Evolutionary conservation across 2,329 filamentous ascomycete species (phyloP).

Genomic region (Talaromyces sp.): DNA sequence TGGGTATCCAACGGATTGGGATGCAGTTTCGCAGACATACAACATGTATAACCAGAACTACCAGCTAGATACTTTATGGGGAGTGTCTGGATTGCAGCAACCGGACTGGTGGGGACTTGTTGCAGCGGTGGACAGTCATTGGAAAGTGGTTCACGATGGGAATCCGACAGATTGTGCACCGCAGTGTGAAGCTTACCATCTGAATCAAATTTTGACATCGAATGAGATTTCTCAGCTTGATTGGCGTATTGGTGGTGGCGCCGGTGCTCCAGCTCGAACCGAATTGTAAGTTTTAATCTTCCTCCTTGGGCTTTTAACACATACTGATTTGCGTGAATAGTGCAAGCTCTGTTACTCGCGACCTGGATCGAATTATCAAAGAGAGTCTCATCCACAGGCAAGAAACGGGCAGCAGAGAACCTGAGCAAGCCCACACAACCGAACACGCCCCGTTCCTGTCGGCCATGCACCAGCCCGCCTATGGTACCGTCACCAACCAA

Average conservation of each 20-base stretch:
- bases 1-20: slow-evolving; percentile 40
- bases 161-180: slow-evolving; percentile 28
- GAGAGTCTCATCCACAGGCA: slow-evolving; percentile 29
- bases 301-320: slow-evolving; percentile 19
- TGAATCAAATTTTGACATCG: slow-evolving; percentile 37
- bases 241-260: slow-evolving; percentile 37
- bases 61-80: slow-evolving; percentile 41
- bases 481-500: slow-evolving; percentile 8
- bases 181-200: slow-evolving; percentile 33
- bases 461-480: slow-evolving; percentile 9
- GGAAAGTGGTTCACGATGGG: slow-evolving; percentile 39
- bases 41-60: slow-evolving; percentile 39
- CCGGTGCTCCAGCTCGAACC: slow-evolving; percentile 31
- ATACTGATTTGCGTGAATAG: slow-evolving; percentile 22
- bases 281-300: slow-evolving; percentile 37
- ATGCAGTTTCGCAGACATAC: slow-evolving; percentile 34
- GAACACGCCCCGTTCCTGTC: slow-evolving; percentile 11
- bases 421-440: background rate
- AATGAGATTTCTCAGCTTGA: slow-evolving; percentile 29
- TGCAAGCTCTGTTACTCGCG: slow-evolving; percentile 41
- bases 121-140: slow-evolving; percentile 45
- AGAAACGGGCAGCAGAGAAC: slow-evolving; percentile 17
- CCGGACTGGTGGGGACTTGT: slow-evolving; percentile 43
- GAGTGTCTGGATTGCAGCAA: slow-evolving; percentile 40
- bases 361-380: slow-evolving; percentile 41